Evolutionary conservation across 2,329 filamentous ascomycete genomes (phyloP), one percentile per base, ranked within the genome.

Genomic region (Fusarium solani-melongenae): DNA sequence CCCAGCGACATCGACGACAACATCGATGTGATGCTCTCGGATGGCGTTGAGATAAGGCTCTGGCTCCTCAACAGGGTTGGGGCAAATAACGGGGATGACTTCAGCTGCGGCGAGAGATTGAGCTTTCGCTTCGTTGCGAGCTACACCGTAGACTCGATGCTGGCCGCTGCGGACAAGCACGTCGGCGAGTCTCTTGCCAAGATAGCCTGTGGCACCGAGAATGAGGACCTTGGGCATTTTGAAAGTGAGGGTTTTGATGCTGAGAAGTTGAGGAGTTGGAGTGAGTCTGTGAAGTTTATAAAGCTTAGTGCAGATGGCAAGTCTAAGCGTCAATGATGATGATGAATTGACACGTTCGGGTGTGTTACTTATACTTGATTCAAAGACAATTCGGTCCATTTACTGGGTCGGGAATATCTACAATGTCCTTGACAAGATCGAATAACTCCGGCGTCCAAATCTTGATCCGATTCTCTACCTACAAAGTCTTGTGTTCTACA

Each of bases 141-240:
- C 57, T 1, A 60, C 7, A 9, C 57, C 57, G 5, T 46, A 60
- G 0, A 60, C 38, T 46, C 27, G 24, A 10, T 60, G 57, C 10
- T 60, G 57, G 14, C 57, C 57, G 14, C 57, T 60, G 12, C 57
- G 57, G 29, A 60, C 57, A n/a, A 60, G 39, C 20, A 12, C 20
- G 29, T 46, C 29, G n/a, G 57, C 39, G 11, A 60, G 38, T 60
- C 57, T 44, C 15, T 60, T 46, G n/a, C 57, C 57, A n/a, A 60
- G 27, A 31, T 60, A 60, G 57, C 57, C 57, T 29, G 57, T 60
- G 2, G 57, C 57, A 27, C 38, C 57, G 15, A 60, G 39, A 15
- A 60, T 60, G 10, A 46, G 57, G 20, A 46, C 29, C 44, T 46
- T 60, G 27, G 57, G 57, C 57, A 60, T 60, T 27, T 60, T 27